These are phyloP conservation scores for Microbotryomycetes sp. DNA, from an alignment of 1,284 basidiomycete genomes.

Conservation along the genomic window DNA sequence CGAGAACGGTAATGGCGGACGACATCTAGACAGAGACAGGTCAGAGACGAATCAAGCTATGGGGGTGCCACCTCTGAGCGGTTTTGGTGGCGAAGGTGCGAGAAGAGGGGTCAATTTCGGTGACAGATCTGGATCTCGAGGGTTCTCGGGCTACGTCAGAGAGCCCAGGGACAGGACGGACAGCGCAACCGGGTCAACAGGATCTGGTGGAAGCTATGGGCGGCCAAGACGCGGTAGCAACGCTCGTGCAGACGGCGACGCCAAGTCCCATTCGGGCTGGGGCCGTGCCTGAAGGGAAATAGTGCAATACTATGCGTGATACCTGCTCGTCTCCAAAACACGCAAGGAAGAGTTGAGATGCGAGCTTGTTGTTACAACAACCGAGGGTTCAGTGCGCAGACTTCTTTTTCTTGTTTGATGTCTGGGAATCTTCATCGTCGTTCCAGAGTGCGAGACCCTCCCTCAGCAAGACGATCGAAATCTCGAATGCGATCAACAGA, in stretches of 20 bases:
- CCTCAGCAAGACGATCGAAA: conserved; percentile 24
- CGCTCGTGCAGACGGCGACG: conserved; percentile 19
- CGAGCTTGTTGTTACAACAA: not conserved
- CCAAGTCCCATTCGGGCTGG: not conserved
- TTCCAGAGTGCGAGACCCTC: conserved; percentile 20
- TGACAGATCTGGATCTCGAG: not conserved
- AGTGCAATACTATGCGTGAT: not conserved
- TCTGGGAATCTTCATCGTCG: conserved; percentile 1
- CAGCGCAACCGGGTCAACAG: not conserved
- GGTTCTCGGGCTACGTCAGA: not conserved
- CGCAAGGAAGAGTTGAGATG: not conserved
- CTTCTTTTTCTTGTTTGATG: not conserved
- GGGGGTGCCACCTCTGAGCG: not conserved
- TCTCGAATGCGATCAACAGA: conserved; percentile 33
- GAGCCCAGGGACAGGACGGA: not conserved
- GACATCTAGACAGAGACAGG: not conserved
- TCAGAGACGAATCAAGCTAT: not conserved
- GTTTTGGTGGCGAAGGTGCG: not conserved
- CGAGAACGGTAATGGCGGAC: not conserved
- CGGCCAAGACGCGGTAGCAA: not conserved
- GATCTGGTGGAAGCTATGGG: not conserved
- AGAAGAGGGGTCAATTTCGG: not conserved
- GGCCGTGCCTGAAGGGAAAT: not conserved
- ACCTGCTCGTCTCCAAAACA: conserved; percentile 2
- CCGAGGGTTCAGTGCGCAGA: not conserved